Evolutionary conservation across 371 early-diverging fungal species (phyloP), one percentile per base, ranked within the genome.

Genomic region (Nematocida sp.): DNA sequence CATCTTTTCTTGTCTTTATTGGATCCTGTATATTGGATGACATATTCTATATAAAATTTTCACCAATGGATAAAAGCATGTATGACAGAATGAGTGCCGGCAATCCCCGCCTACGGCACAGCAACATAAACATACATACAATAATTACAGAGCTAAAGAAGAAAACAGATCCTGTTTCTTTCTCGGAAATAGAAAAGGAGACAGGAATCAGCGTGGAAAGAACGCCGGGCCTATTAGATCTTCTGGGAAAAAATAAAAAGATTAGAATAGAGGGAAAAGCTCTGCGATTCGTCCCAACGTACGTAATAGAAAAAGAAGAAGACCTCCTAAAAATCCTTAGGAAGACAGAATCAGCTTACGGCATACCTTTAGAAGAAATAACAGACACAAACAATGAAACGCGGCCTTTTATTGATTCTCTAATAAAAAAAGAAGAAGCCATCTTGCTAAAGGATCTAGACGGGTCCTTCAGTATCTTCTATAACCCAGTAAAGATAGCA

Each of bases 391-490:
- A 55, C 16, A 66, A 76, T 16, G 77, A 82, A 77, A 75, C 80
- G 1, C 39, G 18, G 16, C 66, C 63, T 11, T 79, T 82, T 53
- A 59, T 85, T 38, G 75, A 79, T n/a, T 33, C 53, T 23, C 33
- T 81, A 23, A 59, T 67, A 39, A 30, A 65, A 23, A 80, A 65
- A 39, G 61, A 77, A 23, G 55, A 78, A 18, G 63, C 82, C 55
- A 68, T 85, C 38, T 65, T 83, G 49, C 55, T 85, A 5, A 82
- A 79, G 56, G 85, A 85, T 57, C 59, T 80, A 40, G 85, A 85
- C 65, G 78, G 75, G 20, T 79, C 79, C 11, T 75, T 78, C 45
- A 75, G 80, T 13, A 55, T 83, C 18, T 84, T 81, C 60, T 81
- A 79, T 33, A 82, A 84, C 76, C 64, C 78, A n/a, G 18, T 71